Percentiles rank a stretch among this genome's conserved stretches.
phyloP scores from a whole-genome alignment of 495 filamentous ascomycete genomes.

The Tuber borchii region DNA sequence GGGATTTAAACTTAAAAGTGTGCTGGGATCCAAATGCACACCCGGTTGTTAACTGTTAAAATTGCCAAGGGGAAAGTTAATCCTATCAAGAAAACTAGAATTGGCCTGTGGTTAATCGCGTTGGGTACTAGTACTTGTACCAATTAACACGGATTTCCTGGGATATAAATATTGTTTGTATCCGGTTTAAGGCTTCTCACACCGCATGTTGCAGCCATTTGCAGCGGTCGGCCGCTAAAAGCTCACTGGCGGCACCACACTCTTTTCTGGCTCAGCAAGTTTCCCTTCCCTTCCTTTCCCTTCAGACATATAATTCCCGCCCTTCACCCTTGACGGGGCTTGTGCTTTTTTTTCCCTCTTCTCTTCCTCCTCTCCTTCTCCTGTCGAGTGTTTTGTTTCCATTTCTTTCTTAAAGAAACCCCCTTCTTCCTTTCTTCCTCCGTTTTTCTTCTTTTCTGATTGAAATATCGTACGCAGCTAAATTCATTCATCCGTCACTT shows the following conservation, averaged over 20 bases:
- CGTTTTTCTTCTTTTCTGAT: background rate
- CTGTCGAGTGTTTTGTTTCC: background rate
- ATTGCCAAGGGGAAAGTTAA: too few species aligned
- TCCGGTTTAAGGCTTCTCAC: too few species aligned
- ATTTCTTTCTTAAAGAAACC: background rate
- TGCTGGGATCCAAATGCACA: too few species aligned
- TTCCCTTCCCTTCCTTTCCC: background rate
- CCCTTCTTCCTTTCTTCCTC: background rate
- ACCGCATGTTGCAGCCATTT: background rate
- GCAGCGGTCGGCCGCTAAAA: background rate
- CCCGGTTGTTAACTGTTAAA: too few species aligned
- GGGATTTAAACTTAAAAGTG: too few species aligned
- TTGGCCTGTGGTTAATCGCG: too few species aligned
- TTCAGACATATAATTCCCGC: conserved; percentile 3
- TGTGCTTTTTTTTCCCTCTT: background rate
- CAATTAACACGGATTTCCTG: too few species aligned
- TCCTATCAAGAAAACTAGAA: too few species aligned
- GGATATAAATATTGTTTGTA: too few species aligned
- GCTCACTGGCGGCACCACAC: background rate
- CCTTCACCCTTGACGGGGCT: conserved; percentile 1
- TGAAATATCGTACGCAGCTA: background rate
- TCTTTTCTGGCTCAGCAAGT: background rate
- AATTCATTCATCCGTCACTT: conserved; percentile 1
- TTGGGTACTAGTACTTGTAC: too few species aligned
- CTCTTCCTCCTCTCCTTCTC: background rate